These are phyloP conservation scores for Melaleuca alternifolia DNA, from an alignment of 345 rosid species.

Conservation along the genomic window DNA sequence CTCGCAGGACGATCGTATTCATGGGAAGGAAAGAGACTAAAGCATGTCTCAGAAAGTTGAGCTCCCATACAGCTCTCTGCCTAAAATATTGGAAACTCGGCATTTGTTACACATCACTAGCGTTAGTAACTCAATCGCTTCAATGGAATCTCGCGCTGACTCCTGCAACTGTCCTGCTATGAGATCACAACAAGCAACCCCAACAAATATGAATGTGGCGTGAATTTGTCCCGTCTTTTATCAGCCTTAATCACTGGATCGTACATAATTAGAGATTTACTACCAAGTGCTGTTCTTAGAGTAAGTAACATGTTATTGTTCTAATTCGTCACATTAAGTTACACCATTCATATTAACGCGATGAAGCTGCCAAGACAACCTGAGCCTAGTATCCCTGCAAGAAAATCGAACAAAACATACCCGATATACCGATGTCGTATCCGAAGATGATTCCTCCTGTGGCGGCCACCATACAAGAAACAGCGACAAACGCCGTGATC, in stretches of 20 bases:
- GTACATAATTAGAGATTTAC: too few species aligned
- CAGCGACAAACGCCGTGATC: background rate
- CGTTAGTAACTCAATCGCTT: background rate
- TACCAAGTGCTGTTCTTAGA: background rate
- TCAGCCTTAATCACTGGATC: background rate
- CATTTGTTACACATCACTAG: background rate
- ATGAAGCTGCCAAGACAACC: background rate
- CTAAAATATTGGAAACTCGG: background rate
- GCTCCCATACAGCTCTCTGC: background rate
- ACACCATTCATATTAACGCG: background rate
- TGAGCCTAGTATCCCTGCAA: background rate
- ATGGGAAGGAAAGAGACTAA: background rate
- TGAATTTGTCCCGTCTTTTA: background rate
- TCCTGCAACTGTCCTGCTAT: background rate
- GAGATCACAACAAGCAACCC: background rate
- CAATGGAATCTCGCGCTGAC: background rate
- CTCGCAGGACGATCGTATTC: background rate
- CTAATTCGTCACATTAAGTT: background rate
- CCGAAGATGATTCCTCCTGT: slow-evolving; percentile 5
- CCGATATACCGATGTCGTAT: slow-evolving; percentile 9
- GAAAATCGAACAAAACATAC: background rate
- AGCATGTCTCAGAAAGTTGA: background rate
- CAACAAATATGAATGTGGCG: background rate
- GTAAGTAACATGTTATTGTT: background rate
- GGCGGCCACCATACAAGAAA: slow-evolving; percentile 1